Evolutionary conservation across 2,329 filamentous ascomycete genomes (phyloP).

Genomic region (Fusarium heterosporum): DNA sequence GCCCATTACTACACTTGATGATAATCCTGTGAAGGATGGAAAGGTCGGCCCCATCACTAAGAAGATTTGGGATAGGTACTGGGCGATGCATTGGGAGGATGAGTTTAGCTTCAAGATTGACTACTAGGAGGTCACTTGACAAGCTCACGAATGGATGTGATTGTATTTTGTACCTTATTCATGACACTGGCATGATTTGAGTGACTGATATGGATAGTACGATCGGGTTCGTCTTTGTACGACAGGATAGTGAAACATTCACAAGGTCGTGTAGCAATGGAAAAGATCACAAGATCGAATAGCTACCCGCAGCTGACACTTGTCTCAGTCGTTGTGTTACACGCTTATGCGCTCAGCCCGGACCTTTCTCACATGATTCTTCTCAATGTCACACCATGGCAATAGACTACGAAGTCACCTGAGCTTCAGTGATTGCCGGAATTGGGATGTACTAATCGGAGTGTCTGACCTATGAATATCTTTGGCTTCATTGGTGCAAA

Average conservation of each 20-base stretch:
- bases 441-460: no score
- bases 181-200: not conserved
- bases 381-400: no score
- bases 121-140: conserved; percentile 4
- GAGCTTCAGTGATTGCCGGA: no score
- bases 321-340: not conserved
- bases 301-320: not conserved
- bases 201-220: no score
- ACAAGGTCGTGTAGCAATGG: not conserved
- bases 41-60: conserved; percentile 59
- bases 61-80: conserved; percentile 64
- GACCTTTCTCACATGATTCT: no score
- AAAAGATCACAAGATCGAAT: not conserved
- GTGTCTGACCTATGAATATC: no score
- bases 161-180: not conserved
- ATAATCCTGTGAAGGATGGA: conserved; percentile 54
- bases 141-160: not conserved
- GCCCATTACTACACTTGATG: conserved; percentile 62
- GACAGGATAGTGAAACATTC: not conserved
- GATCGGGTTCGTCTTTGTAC: not conserved
- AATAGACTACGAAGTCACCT: no score
- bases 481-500: no score
- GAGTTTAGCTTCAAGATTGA: conserved; percentile 35
- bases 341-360: not conserved
- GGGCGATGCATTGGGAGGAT: conserved; percentile 34